These are phyloP conservation scores for Saccharomycopsis amapae DNA, from an alignment of 805 yeast genomes.

Conservation along the genomic window DNA sequence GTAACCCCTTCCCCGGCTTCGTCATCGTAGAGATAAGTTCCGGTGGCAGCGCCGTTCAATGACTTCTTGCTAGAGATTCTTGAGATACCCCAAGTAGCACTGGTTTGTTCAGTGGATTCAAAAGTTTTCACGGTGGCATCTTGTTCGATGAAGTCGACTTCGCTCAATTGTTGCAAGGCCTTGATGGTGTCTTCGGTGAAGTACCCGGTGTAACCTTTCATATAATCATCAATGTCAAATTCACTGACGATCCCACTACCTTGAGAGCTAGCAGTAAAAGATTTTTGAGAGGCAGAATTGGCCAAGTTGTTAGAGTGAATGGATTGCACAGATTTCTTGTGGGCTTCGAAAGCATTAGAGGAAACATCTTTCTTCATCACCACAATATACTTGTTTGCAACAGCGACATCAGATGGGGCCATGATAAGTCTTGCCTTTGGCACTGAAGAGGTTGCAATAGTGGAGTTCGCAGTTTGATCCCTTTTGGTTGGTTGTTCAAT, in stretches of 20 bases:
- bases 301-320: background rate
- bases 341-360: constrained; percentile 49
- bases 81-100: constrained; percentile 72
- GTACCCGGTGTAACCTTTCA: constrained; percentile 79
- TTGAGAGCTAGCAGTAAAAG: constrained; percentile 24
- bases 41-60: constrained; percentile 45
- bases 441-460: background rate
- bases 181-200: constrained; percentile 71
- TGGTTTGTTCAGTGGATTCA: constrained; percentile 39
- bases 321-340: constrained; percentile 53
- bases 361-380: constrained; percentile 65
- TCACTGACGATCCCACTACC: constrained; percentile 49
- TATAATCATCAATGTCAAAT: constrained; percentile 35
- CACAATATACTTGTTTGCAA: constrained; percentile 76
- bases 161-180: constrained; percentile 57
- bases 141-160: constrained; percentile 57
- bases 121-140: constrained; percentile 42
- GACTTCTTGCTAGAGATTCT: constrained; percentile 59
- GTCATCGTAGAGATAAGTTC: constrained; percentile 45
- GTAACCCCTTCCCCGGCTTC: constrained; percentile 57
- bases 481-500: constrained; percentile 5
- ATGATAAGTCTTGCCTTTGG: background rate
- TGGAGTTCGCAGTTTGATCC: background rate
- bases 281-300: background rate
- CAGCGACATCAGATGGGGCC: constrained; percentile 32